Evolutionary conservation across 2,329 filamentous ascomycete genomes (phyloP), one percentile per base, ranked within the genome.

Genomic region (Bimuria novae-zelandiae): DNA sequence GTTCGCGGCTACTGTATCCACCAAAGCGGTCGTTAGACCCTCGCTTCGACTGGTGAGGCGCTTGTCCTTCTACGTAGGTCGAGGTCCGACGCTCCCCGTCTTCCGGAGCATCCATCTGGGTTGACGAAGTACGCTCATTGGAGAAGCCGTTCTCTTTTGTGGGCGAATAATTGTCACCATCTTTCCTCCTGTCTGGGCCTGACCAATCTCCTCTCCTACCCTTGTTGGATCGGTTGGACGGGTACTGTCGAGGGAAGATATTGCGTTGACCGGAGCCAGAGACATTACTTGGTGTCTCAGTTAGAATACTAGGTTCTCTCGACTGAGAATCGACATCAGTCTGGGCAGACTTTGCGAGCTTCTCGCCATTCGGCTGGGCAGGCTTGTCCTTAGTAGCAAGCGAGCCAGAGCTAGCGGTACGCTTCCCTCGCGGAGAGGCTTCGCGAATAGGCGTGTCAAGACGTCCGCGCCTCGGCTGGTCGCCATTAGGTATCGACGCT

Each of bases 1-100:
- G 80, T 55, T 77, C 73, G 35, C 79, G 70, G 29, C 61, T 65
- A 41, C 75, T 66, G 42, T 77, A 71, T 1, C 72, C 70, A 22
- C 66, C 62, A 54, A 63, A 75, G 33, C 75, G 69, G 12, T 67
- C 63, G 36, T 40, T 57, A 4, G 40, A 17, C 36, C 57, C 55
- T 12, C 57, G 59, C 60, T 71, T 72, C 32, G 61, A 45, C 25
- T 66, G 61, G 29, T 68, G 64, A 12, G 62, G 58, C 25, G 63
- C 61, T 3, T 68, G 62, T 12, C 65, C 70, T 41, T 74, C 72
- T 22, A 56, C 55, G n/a, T 64, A 60, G 6, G 51, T 54, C 10
- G 63, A 61, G 5, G 61, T 55, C 56, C 68, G 67, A 43, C 69
- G 68, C 19, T 73, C 70, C 25, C 56, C 61, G 25, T 73, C 68